phyloP scores from a whole-genome alignment of 2,329 filamentous ascomycete genomes.

The Aspergillus felis region DNA sequence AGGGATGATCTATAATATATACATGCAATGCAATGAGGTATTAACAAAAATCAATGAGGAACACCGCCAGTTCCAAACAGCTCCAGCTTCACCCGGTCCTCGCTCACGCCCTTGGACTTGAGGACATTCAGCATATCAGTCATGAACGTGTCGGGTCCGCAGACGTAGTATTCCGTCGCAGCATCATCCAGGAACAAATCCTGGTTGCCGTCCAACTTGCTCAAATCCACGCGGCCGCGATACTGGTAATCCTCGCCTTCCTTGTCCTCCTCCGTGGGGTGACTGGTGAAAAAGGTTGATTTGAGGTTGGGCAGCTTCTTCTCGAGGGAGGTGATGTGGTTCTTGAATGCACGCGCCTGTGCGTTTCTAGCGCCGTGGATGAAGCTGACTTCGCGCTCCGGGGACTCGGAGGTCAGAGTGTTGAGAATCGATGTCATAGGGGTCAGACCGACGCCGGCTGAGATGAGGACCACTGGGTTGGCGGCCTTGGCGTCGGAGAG shows the following conservation, averaged over 20 bases:
- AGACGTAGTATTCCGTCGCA: conserved; percentile 64
- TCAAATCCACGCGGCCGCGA: conserved; percentile 55
- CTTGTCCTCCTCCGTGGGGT: conserved; percentile 44
- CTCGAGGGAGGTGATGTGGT: conserved; percentile 47
- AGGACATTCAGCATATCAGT: conserved; percentile 52
- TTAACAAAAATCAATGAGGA: background rate
- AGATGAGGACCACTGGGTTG: conserved; percentile 56
- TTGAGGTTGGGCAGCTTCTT: conserved; percentile 45
- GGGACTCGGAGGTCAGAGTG: conserved; percentile 42
- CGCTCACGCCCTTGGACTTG: conserved; percentile 51
- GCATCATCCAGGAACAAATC: conserved; percentile 53
- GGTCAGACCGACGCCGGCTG: conserved; percentile 57
- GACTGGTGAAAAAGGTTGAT: conserved; percentile 56
- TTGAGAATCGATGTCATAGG: conserved; percentile 60
- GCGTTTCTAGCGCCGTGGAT: conserved; percentile 54
- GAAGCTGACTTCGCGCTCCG: conserved; percentile 52
- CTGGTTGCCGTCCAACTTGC: conserved; percentile 46
- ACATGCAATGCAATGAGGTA: background rate
- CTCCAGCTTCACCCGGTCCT: conserved; percentile 60
- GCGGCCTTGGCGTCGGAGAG: conserved; percentile 37
- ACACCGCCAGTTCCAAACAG: conserved; percentile 56
- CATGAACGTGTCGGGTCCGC: conserved; percentile 70
- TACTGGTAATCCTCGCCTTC: conserved; percentile 58
- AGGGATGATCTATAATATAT: background rate
- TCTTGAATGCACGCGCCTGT: conserved; percentile 49